These are phyloP conservation scores for Phascolomyces articulosus DNA, from an alignment of 371 early-diverging fungal species.

Conservation along the genomic window DNA sequence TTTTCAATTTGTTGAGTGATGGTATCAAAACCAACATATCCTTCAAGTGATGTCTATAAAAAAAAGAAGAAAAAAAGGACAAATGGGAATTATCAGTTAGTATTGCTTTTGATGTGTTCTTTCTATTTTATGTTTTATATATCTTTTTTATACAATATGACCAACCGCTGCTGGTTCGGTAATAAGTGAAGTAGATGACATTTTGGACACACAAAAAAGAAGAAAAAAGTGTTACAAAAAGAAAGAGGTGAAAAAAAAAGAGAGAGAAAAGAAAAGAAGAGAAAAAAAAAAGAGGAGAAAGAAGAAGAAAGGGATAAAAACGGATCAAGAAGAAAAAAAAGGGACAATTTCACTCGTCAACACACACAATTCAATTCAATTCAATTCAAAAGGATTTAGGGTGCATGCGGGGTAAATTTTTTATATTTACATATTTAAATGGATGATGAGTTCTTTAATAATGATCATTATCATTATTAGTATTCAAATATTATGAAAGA, in stretches of 20 bases:
- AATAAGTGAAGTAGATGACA: constrained; percentile 23
- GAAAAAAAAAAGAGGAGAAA: constrained; percentile 8
- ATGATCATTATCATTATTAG: too few relatives aligned
- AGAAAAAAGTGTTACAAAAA: constrained; percentile 11
- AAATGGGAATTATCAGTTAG: too few relatives aligned
- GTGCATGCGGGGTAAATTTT: too few relatives aligned
- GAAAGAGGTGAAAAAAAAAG: background rate
- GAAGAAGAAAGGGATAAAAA: constrained; percentile 7
- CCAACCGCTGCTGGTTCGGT: constrained; percentile 25
- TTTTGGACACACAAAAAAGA: background rate
- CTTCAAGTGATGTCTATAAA: constrained; percentile 49
- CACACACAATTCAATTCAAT: too few relatives aligned
- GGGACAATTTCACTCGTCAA: too few relatives aligned
- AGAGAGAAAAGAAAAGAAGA: constrained; percentile 13
- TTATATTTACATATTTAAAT: too few relatives aligned
- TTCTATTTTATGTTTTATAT: too few relatives aligned
- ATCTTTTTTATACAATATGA: background rate
- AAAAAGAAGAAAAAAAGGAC: too few relatives aligned
- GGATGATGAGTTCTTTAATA: too few relatives aligned
- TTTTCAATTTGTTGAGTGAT: constrained; percentile 93
- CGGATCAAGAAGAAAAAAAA: constrained; percentile 3
- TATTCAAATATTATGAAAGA: too few relatives aligned
- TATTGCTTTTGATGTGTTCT: too few relatives aligned
- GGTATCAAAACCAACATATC: constrained; percentile 95
- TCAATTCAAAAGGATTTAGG: background rate